Evolutionary conservation across 176 grass and related monocot genomes (phyloP), one percentile per base, ranked within the genome.

Genomic region (Melocanna baccifera): DNA sequence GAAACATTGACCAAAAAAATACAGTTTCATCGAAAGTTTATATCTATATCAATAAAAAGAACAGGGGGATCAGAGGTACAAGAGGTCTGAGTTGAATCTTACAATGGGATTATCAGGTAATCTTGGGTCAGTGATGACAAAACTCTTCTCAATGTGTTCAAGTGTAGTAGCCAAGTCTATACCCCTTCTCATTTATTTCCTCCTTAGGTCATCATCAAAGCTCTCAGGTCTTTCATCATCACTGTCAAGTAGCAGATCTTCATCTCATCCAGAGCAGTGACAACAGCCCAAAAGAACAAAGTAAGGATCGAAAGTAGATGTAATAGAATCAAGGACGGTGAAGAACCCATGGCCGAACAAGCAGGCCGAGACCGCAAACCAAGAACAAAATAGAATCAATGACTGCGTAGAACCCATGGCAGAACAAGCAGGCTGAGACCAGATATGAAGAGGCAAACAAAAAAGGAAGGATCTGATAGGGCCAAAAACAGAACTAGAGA

Each of bases 131-230:
- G 90, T 92, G 55, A 94, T 94, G 67, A 94, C 92, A 73, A 94
- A 94, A 77, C 90, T 94, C 70, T 94, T 94, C 70, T 98, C 96
- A 69, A 98, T 98, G 37, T 91, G 89, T 88, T 98, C 96, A 55
- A 98, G 96, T 67, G 93, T 95, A 50, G 96, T 98, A 59, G 96
- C 96, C 51, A 98, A 83, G 83, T 98, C 96, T 68, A 98, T 98
- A 62, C 96, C 96, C 91, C 79, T 93, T 85, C 96, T 98, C 93
- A 98, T 98, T 78, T 98, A 93, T 86, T 92, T 98, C 82, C 79
- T 95, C 69, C 93, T 92, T 15, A 85, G 68, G 14, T 85, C 85
- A 71, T 95, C 82, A 78, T 93, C 93, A 85, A 98, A 93, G 71
- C 93, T 95, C 73, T 98, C 89, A 30, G 85, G 85, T 81, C 83